Percentiles rank a stretch among this genome's conserved stretches.
These are phyloP conservation scores for Glycine latifolia DNA, from an alignment of 306 rosid genomes.

Conservation along the genomic window DNA sequence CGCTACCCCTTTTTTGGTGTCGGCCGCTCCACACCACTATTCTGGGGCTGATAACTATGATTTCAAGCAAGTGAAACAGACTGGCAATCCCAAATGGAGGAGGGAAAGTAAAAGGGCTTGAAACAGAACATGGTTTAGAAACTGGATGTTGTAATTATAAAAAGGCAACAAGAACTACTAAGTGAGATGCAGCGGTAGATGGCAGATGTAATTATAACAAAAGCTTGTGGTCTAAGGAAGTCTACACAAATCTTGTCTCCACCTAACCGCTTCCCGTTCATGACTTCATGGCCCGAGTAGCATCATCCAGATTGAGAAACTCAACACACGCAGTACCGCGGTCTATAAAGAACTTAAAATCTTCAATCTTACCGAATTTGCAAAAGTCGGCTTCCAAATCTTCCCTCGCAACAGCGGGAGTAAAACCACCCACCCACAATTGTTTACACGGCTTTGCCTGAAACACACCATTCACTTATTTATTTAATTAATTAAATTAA, in stretches of 20 bases:
- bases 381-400: slow-evolving; percentile 73
- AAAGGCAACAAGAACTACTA: too few species aligned
- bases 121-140: too few species aligned
- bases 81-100: too few species aligned
- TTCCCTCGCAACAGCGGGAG: slow-evolving; percentile 63
- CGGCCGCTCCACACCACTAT: too few species aligned
- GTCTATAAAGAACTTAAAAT: slow-evolving; percentile 71
- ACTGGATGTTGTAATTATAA: too few species aligned
- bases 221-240: slow-evolving; percentile 68
- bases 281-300: slow-evolving; percentile 71
- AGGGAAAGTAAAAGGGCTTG: too few species aligned
- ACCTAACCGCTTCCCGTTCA: slow-evolving; percentile 78
- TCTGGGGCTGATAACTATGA: too few species aligned
- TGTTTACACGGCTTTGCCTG: slow-evolving; percentile 79
- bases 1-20: too few species aligned
- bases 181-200: too few species aligned
- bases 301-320: slow-evolving; percentile 71
- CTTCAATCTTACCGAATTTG: slow-evolving; percentile 71
- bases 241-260: slow-evolving; percentile 82
- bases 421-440: slow-evolving; percentile 87
- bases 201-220: too few species aligned
- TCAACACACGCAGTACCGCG: slow-evolving; percentile 78
- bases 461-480: background rate
- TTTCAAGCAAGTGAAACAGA: too few species aligned
- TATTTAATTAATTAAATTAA: background rate